phyloP scores from a whole-genome alignment of 2,329 filamentous ascomycete genomes.

The Didymella segeticola region DNA sequence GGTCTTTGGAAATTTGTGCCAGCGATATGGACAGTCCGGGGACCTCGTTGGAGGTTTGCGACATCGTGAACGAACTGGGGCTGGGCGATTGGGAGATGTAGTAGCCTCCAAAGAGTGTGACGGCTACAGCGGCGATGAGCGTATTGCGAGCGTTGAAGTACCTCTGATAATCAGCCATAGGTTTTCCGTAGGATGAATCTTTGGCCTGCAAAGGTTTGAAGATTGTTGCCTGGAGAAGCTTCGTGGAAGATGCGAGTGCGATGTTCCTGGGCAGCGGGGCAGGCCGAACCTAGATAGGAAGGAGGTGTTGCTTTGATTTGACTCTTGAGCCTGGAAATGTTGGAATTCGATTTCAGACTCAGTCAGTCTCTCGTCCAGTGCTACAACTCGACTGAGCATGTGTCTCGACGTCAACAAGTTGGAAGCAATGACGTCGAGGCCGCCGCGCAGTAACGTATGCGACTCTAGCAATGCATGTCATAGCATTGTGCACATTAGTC shows the following conservation, averaged over 20 bases:
- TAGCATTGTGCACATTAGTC: conserved; percentile 2
- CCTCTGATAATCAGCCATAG: conserved; percentile 20
- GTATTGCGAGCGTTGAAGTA: conserved; percentile 38
- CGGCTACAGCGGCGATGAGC: conserved; percentile 33
- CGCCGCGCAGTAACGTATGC: background rate
- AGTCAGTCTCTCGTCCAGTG: background rate
- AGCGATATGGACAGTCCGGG: conserved; percentile 41
- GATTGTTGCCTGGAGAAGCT: conserved; percentile 8
- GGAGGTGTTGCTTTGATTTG: conserved; percentile 8
- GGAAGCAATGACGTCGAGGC: conserved; percentile 6
- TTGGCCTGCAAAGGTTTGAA: background rate
- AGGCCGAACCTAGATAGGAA: conserved; percentile 25
- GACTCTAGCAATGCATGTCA: conserved; percentile 2
- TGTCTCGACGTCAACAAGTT: background rate
- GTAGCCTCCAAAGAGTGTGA: conserved; percentile 37
- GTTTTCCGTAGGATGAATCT: background rate
- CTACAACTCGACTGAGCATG: background rate
- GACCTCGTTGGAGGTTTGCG: conserved; percentile 23
- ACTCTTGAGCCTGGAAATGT: background rate
- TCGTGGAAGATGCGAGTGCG: background rate
- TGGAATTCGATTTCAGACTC: background rate
- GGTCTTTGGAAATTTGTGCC: conserved; percentile 37
- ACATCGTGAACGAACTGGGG: conserved; percentile 32
- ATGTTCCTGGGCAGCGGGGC: conserved; percentile 23
- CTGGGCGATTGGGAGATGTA: conserved; percentile 37